Percentiles rank a stretch among this genome's conserved stretches.
These are phyloP conservation scores for Xylariomycetidae sp. DNA, from an alignment of 2,329 filamentous ascomycete genomes.

Conservation along the genomic window DNA sequence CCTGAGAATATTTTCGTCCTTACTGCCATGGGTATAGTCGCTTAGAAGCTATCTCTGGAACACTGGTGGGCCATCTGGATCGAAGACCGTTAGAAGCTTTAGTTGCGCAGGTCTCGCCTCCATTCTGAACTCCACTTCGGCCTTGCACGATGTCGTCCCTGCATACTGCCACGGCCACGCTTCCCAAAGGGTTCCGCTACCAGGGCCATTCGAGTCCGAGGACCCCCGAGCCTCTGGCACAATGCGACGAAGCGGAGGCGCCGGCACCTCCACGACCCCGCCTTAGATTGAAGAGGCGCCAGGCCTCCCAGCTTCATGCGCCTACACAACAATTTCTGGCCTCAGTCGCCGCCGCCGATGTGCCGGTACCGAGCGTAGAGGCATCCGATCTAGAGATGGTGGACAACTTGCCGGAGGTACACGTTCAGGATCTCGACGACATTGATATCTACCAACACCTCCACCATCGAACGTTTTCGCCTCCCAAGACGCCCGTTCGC, in stretches of 20 bases:
- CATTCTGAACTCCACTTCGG: too few relatives aligned
- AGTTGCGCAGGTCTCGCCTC: too few relatives aligned
- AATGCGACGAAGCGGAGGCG: slow-evolving; percentile 30
- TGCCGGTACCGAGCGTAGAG: slow-evolving; percentile 61
- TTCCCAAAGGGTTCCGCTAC: slow-evolving; percentile 37
- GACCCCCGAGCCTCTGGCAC: slow-evolving; percentile 46
- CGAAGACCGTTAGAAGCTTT: too few relatives aligned
- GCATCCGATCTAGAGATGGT: slow-evolving; percentile 38
- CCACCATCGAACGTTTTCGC: slow-evolving; percentile 40
- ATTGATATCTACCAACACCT: slow-evolving; percentile 27
- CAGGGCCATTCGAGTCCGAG: slow-evolving; percentile 32
- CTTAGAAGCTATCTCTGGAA: too few relatives aligned
- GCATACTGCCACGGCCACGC: slow-evolving; percentile 37
- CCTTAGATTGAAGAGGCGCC: slow-evolving; percentile 50
- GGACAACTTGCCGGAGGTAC: slow-evolving; percentile 30
- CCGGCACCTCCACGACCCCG: slow-evolving; percentile 45
- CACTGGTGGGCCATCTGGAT: too few relatives aligned
- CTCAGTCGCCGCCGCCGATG: slow-evolving; percentile 58
- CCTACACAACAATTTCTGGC: slow-evolving; percentile 62
- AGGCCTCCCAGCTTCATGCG: slow-evolving; percentile 45
- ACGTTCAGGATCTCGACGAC: slow-evolving; percentile 27
- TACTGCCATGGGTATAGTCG: too few relatives aligned
- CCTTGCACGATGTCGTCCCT: slow-evolving; percentile 24
- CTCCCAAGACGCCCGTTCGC: slow-evolving; percentile 55
- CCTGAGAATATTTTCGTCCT: too few relatives aligned